Evolutionary conservation across 257 asterid genomes (phyloP), one percentile per base, ranked within the genome.

Genomic region (Buddleja alternifolia): DNA sequence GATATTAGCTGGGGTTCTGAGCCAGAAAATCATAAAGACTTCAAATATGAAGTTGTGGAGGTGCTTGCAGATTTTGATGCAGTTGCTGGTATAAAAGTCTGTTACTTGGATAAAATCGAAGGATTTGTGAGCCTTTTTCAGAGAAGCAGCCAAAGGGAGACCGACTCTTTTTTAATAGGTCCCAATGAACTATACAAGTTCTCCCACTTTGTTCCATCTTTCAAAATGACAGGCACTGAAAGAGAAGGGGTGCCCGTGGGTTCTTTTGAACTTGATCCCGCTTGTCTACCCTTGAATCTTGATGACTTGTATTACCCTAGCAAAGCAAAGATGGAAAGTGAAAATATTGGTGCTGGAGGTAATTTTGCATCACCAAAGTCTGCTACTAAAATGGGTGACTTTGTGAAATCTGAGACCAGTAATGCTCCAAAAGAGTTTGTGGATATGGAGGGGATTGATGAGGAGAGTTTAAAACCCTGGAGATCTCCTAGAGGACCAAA

Each of bases 211-310:
- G 58, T 93, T 59, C 88, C 90, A 11, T 70, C 48, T 60, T 84
- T 32, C 64, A 82, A 65, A 66, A 75, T 90, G 98, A 75, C 65
- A 6, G 92, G 95, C 40, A 4, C 74, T 6, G 96, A 92, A 63
- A 79, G 81, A 73, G 82, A 57, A 21, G 97, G 95, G 25, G 95
- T 90, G 24, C 95, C 95, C 1, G 72, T 14, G 46, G 96, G 89
- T 69, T 85, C 89, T 29, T 82, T 88, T 73, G 98, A 93, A 75
- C 97, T 93, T 1, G 98, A 93, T 80, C 92, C 95, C 71, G 92
- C 89, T 58, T 42, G 90, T 25, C 65, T 90, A 45, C 95, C 97
- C 67, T 16, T 47, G 55, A 74, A 80, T 75, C 84, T 79, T 1
- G 82, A 82, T 55, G 83, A 79, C 61, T 66, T 84, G 80, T 78